phyloP scores from a whole-genome alignment of 768 basidiomycete species.

The Phylloporus scabripes region DNA sequence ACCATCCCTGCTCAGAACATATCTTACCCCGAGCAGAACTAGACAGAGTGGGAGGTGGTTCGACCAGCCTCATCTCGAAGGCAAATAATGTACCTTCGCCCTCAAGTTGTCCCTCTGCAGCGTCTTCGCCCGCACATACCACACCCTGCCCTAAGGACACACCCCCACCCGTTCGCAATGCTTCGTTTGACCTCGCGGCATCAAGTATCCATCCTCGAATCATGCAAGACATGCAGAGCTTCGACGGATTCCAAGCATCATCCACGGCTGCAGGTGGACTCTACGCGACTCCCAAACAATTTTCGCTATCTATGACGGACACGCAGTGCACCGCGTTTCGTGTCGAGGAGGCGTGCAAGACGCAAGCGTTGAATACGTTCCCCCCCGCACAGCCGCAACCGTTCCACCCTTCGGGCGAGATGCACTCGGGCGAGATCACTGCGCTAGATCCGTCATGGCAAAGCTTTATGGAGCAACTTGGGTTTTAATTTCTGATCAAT shows the following conservation, averaged over 20 bases:
- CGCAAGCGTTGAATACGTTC: constrained; percentile 13
- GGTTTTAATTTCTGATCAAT: constrained; percentile 31
- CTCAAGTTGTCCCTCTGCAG: constrained; percentile 3
- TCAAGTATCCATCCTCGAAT: constrained; percentile 34
- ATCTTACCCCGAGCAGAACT: constrained; percentile 42
- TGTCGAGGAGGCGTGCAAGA: constrained; percentile 11
- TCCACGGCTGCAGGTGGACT: constrained; percentile 18
- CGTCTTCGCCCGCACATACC: constrained; percentile 9
- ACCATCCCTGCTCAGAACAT: constrained; percentile 23
- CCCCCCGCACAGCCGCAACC: constrained; percentile 13
- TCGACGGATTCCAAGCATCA: constrained; percentile 33
- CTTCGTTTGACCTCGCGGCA: constrained; percentile 3
- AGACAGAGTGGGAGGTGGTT: constrained; percentile 48
- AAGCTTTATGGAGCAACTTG: constrained; percentile 63
- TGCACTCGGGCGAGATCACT: constrained; percentile 21
- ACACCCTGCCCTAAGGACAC: constrained; percentile 11
- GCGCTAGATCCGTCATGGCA: constrained; percentile 61
- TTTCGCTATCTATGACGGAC: constrained; percentile 28
- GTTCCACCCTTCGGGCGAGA: constrained; percentile 4
- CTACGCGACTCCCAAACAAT: constrained; percentile 22
- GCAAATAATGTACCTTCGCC: constrained; percentile 2
- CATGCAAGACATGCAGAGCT: constrained; percentile 46
- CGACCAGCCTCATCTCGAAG: constrained; percentile 40
- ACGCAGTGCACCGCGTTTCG: constrained; percentile 25
- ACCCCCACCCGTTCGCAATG: background rate